phyloP scores from a whole-genome alignment of 129 eudicot genomes.

The Tanacetum coccineum region DNA sequence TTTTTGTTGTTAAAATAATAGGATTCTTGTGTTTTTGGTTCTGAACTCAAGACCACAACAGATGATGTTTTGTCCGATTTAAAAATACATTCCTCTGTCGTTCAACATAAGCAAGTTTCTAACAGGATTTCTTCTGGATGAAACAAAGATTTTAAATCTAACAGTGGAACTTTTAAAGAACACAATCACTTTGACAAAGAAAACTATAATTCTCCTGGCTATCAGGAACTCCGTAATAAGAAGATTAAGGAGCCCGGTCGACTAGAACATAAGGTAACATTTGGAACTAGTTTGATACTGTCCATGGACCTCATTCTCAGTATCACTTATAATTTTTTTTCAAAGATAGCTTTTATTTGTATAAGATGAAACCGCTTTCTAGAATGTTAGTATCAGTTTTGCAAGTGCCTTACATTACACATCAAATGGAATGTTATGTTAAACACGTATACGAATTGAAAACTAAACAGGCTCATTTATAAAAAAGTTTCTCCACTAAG shows the following conservation, averaged over 20 bases:
- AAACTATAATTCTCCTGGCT: slow-evolving; percentile 39
- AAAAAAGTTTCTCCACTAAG: too few relatives aligned
- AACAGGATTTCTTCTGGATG: slow-evolving; percentile 38
- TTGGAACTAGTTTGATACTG: slow-evolving; percentile 18
- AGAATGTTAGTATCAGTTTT: too few relatives aligned
- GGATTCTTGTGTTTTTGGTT: slow-evolving; percentile 92
- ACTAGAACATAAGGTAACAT: slow-evolving; percentile 86
- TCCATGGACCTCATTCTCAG: not conserved
- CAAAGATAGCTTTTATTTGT: too few relatives aligned
- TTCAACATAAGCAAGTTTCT: slow-evolving; percentile 49
- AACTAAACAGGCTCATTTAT: too few relatives aligned
- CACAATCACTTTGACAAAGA: slow-evolving; percentile 37
- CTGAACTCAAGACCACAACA: slow-evolving; percentile 76
- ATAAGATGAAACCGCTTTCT: too few relatives aligned
- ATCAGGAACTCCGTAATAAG: slow-evolving; percentile 48
- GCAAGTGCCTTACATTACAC: too few relatives aligned
- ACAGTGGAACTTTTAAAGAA: slow-evolving; percentile 27
- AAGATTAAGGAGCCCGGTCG: slow-evolving; percentile 52
- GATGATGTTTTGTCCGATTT: slow-evolving; percentile 84
- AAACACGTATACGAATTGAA: too few relatives aligned
- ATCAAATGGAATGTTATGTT: too few relatives aligned
- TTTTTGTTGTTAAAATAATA: slow-evolving; percentile 95
- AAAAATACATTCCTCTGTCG: slow-evolving; percentile 70
- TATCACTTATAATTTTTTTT: too few relatives aligned
- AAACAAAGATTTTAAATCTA: slow-evolving; percentile 38